phyloP scores from a whole-genome alignment of 768 basidiomycete species.

The Terana coerulea region DNA sequence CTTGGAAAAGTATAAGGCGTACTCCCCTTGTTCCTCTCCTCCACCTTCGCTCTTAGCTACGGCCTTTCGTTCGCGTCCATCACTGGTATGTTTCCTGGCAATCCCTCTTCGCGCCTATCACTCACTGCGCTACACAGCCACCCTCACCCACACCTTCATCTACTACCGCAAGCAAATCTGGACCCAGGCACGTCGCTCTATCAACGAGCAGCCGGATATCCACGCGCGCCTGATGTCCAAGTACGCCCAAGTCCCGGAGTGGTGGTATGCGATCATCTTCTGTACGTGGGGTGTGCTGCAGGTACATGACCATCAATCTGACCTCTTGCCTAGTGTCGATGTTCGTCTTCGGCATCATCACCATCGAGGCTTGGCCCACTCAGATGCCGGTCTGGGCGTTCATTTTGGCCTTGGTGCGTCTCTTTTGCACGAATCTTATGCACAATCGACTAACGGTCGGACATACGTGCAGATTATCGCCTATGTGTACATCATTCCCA shows the following conservation, averaged over 20 bases:
- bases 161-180: conserved; percentile 80
- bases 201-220: conserved; percentile 79
- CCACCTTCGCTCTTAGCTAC: conserved; percentile 75
- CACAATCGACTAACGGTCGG: neutral
- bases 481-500: conserved; percentile 15
- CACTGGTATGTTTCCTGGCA: neutral
- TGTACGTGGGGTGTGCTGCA: conserved; percentile 8
- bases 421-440: neutral
- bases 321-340: conserved; percentile 38
- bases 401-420: conserved; percentile 58
- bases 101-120: neutral
- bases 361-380: conserved; percentile 73
- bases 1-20: conserved; percentile 34
- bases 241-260: conserved; percentile 77
- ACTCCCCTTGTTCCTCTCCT: conserved; percentile 43
- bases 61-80: conserved; percentile 59
- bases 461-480: conserved; percentile 1
- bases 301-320: neutral
- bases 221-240: conserved; percentile 78
- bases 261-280: conserved; percentile 80
- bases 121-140: conserved; percentile 29
- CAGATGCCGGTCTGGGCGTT: conserved; percentile 72
- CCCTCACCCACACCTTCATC: conserved; percentile 64
- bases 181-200: conserved; percentile 62
- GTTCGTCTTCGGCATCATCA: conserved; percentile 65